Evolutionary conservation across 768 basidiomycete species (phyloP), one percentile per base, ranked within the genome.

Genomic region (Lyophyllum shimeji): DNA sequence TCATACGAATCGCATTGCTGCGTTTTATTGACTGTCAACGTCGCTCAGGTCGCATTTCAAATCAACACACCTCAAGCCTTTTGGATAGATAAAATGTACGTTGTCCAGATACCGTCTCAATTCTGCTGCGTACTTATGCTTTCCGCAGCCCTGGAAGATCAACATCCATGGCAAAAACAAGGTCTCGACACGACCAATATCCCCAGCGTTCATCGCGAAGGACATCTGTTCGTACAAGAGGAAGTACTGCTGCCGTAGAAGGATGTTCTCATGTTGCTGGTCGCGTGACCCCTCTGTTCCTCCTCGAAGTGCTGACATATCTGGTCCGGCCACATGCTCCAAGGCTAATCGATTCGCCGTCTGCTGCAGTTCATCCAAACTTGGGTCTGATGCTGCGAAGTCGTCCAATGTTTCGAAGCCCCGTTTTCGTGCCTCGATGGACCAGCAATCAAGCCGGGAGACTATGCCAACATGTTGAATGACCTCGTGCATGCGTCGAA

Each of bases 51-150:
- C 43, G 3, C n/a, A 7, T 20, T 3, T 9, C 29, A 29, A 9
- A 44, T 20, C 7, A 6, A 20, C 23, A 9, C 6, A 20, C 43
- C 18, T 44, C n/a, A 44, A 9, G 61, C 48, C 43, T n/a, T 55
- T 29, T 3, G 57, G 56, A 52, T 53, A 63, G 39, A 31, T 12
- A 15, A 62, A 61, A 46, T 68, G 61, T 20, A 71, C 31, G 44
- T 68, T 55, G 1, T 47, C 51, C 24, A 73, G 29, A 42, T 69
- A 73, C 0, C 63, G 60, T 8, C 52, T 53, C 61, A 74, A 65
- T 4, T 66, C 60, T 0, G 48, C 50, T 2, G 69, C 68, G 60
- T 74, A 74, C 42, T 70, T 71, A 29, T 74, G 71, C 50, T 74
- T 75, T 1, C 69, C 67, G 0, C 51, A 51, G 0, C 63, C 71